Evolutionary conservation across 2,329 filamentous ascomycete species (phyloP), one percentile per base, ranked within the genome.

Genomic region (Fusarium metavorans): DNA sequence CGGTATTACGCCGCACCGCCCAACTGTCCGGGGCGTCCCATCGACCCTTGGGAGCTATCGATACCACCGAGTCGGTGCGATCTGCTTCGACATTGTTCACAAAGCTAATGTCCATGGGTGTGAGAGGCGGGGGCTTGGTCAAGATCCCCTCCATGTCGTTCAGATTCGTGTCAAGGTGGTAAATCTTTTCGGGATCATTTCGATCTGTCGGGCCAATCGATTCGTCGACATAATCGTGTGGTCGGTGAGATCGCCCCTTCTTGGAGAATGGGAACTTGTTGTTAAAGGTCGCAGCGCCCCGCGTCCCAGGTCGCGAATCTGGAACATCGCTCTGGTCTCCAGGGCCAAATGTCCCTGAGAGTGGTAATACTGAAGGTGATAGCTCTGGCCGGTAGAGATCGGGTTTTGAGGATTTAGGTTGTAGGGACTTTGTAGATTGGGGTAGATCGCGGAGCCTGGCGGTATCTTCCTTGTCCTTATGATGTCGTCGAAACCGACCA

Each of bases 21-120:
- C 97, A 99, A 81, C 95, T 98, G 82, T 98, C 96, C 1, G 97
- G 96, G 5, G 95, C 95, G 82, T 97, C 94, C 96, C 96, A 99
- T 5, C 91, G 90, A 2, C 92, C 91, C 65, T 86, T 86, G 4
- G 84, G 84, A 3, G 79, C 67, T 34, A 77, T 77, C 20, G 82
- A 82, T 32, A 78, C 70, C 27, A 81, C 70, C 20, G 81, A 81
- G 43, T 83, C 81, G 30, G 79, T 76, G 54, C 80, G 83, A 27
- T 89, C 87, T 32, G 83, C 81, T 39, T 89, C 87, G 32, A 84
- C 73, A 20, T 81, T 82, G 30, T 82, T 84, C 67, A 88, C 83
- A 66, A 88, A 87, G 72, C 85, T 83, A 75, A 87, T 87, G 71
- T 91, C 92, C 76, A 94, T 91, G 2, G 94, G 93, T 1, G 94